Conservation (phyloP, 306 rosid species). For the Ochetophila trinervis region DNA sequence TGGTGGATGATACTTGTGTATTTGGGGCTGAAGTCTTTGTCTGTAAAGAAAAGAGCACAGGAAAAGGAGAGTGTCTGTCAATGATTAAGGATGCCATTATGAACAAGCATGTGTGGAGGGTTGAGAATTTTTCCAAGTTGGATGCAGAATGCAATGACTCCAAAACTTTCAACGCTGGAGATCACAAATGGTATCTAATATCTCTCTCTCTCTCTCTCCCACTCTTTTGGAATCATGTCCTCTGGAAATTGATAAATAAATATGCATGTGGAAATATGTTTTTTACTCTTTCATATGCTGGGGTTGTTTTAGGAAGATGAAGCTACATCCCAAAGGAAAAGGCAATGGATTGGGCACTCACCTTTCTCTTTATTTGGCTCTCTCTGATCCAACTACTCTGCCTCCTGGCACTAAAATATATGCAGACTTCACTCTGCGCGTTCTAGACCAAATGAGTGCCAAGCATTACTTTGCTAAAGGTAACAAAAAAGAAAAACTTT, state of each 20-base stretch:
- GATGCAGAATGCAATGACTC: slow-evolving; percentile 31
- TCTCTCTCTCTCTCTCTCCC: too few species aligned
- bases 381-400: slow-evolving; percentile 44
- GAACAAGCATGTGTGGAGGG: slow-evolving; percentile 41
- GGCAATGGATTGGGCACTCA: slow-evolving; percentile 38
- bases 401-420: slow-evolving; percentile 41
- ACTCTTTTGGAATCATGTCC: neutral
- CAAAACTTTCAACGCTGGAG: slow-evolving; percentile 43
- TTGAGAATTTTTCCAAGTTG: slow-evolving; percentile 44
- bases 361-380: slow-evolving; percentile 36
- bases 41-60: slow-evolving; percentile 40
- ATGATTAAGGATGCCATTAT: slow-evolving; percentile 44
- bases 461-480: slow-evolving; percentile 36
- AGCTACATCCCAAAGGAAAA: slow-evolving; percentile 53
- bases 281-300: neutral
- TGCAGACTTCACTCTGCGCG: slow-evolving; percentile 38
- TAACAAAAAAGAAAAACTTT: neutral
- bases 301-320: slow-evolving; percentile 48
- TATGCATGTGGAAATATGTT: too few species aligned
- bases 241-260: neutral
- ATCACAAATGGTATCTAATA: slow-evolving; percentile 42
- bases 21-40: slow-evolving; percentile 72
- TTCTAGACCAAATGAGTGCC: slow-evolving; percentile 33
- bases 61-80: slow-evolving; percentile 48
- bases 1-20: slow-evolving; percentile 51